Percentiles rank a stretch among this genome's conserved stretches.
Conservation (phyloP, 805 yeast genomes). For the Cyberlindnera maclurae region DNA sequence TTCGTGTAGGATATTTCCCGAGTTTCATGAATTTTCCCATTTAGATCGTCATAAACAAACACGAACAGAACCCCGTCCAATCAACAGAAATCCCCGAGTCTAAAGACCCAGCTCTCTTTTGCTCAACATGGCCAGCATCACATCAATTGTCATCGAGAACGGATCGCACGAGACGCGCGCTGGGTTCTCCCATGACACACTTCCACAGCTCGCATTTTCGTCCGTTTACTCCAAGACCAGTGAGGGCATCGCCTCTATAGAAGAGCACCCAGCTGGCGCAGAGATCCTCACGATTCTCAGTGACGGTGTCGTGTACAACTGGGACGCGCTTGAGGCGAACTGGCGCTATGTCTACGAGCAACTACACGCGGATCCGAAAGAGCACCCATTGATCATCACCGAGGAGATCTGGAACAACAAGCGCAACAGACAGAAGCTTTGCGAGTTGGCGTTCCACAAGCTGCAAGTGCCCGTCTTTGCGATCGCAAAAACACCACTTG, state of each 20-base stretch:
- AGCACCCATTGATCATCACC: constrained; percentile 56
- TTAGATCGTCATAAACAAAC: no score
- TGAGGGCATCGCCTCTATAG: constrained; percentile 28
- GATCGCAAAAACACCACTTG: constrained; percentile 67
- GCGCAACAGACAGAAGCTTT: constrained; percentile 47
- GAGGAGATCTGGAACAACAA: constrained; percentile 67
- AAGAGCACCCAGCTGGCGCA: constrained; percentile 19
- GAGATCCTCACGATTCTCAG: constrained; percentile 49
- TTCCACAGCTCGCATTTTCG: constrained; percentile 53
- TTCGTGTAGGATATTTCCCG: no score
- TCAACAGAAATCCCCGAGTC: no score
- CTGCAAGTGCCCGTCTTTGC: constrained; percentile 72
- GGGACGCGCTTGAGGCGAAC: constrained; percentile 59
- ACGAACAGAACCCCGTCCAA: no score
- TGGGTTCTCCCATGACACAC: constrained; percentile 59
- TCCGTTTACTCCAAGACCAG: constrained; percentile 41
- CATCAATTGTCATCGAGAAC: constrained; percentile 66
- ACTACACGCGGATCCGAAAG: constrained; percentile 46
- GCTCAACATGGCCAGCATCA: constrained; percentile 24
- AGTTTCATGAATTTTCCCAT: no score
- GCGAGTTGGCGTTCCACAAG: constrained; percentile 70
- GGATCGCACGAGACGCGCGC: constrained; percentile 62
- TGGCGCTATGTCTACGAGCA: constrained; percentile 60
- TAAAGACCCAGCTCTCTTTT: no score
- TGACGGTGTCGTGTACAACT: constrained; percentile 62